A percentile compares a stretch with the other conserved stretches of the same genome.
Evolutionary conservation across 163 green algal genomes (phyloP).

Genomic region (Trebouxiophyceae sp.): DNA sequence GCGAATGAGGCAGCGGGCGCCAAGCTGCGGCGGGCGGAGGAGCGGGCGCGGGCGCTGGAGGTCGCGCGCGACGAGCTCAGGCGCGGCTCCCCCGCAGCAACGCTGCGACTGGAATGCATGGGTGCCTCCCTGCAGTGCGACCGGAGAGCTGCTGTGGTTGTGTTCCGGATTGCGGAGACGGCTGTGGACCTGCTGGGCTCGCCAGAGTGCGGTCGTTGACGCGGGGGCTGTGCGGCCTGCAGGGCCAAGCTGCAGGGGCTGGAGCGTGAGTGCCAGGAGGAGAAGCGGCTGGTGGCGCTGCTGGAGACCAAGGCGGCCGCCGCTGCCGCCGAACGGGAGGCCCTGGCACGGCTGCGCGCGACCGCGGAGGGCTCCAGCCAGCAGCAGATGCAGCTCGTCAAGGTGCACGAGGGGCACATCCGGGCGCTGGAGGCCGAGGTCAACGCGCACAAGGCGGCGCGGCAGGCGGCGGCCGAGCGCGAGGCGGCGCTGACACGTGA

Average conservation of each 20-base stretch:
- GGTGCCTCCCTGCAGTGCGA: background rate
- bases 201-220: no score
- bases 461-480: background rate
- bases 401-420: constrained; percentile 80
- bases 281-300: constrained; percentile 32
- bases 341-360: constrained; percentile 75
- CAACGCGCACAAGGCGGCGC: constrained; percentile 58
- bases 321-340: constrained; percentile 69
- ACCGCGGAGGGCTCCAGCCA: constrained; percentile 70
- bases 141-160: no score
- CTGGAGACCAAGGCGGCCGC: constrained; percentile 52
- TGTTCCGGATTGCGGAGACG: no score
- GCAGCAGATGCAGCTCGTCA: constrained; percentile 71
- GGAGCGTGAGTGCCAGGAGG: constrained; percentile 60
- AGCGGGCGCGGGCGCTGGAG: constrained; percentile 54
- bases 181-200: no score
- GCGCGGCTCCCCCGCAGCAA: background rate
- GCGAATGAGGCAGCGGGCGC: constrained; percentile 38
- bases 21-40: constrained; percentile 69
- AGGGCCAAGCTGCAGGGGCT: constrained; percentile 30
- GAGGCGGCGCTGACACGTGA: background rate
- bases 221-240: constrained; percentile 2
- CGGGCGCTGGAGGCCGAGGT: constrained; percentile 80
- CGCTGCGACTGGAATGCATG: background rate
- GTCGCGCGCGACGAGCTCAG: constrained; percentile 53